Base-by-base conservation (phyloP, 306 rosid genomes). In the Morella rubra region DNA sequence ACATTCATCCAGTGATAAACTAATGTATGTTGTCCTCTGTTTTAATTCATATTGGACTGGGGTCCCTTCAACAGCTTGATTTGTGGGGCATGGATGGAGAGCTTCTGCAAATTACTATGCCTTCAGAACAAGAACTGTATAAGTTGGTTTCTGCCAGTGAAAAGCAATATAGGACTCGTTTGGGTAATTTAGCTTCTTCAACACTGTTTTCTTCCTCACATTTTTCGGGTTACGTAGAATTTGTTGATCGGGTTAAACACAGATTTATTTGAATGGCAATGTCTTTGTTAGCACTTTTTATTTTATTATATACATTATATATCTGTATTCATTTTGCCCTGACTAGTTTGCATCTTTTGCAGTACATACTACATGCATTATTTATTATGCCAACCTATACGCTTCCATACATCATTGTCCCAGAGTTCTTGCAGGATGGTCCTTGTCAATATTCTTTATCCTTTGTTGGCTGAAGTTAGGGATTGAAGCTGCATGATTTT, bases 21-120 rank as follows among this genome's bases (percentile, higher is more conserved):
- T 70, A 14, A 49, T 11, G 52, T 9, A 49, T 14, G 13, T 49
- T 12, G 13, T 12, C 52, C 52, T 9, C 0, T 49, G 52, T 54
- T 58, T 9, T 27, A 16, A 47, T 71, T 73, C 37, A 67, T 67
- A 60, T 65, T 20, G 69, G 45, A 44, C 27, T 69, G 62, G 40
- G 71, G 60, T 69, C 81, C 80, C 58, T 74, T 44, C 37, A 73
- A 71, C 84, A 94, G 98, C 83, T 89, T 87, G 97, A 89, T 49
- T 52, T 87, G 5, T 79, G 96, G 93, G 96, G 93, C 74, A 83
- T 73, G 73, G 98, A 94, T 84, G 98, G 96, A 77, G 96, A 94
- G 78, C 87, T 76, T 82, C 71, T 89, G 88, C 85, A 85, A 83
- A 81, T 94, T 61, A 59, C 5, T 19, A 72, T 89, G 83, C 97